Conservation (phyloP, 495 filamentous ascomycete genomes). For the Neurospora africana region DNA sequence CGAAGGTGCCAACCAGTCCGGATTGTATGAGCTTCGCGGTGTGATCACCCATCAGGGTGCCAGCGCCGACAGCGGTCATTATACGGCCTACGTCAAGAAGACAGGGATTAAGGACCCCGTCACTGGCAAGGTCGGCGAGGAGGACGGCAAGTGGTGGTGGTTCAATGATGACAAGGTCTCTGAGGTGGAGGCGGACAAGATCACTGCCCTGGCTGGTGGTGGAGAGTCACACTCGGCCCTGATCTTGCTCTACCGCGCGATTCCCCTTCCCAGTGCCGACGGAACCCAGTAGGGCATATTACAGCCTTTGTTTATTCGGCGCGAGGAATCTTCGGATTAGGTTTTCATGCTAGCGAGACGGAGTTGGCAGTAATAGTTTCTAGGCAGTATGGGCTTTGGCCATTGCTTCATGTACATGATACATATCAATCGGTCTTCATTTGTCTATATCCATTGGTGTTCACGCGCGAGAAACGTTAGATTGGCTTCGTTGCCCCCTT, state of each 20-base stretch:
- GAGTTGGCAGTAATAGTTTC: neutral
- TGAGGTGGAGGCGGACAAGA: slow-evolving; percentile 85
- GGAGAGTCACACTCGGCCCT: slow-evolving; percentile 95
- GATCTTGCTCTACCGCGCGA: slow-evolving; percentile 84
- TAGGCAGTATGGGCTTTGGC: neutral
- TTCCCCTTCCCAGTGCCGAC: slow-evolving; percentile 46
- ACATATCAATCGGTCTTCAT: neutral
- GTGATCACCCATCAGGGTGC: slow-evolving; percentile 97
- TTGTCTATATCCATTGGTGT: neutral
- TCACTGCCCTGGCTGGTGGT: slow-evolving; percentile 79
- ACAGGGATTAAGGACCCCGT: slow-evolving; percentile 52
- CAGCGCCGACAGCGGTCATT: slow-evolving; percentile 94
- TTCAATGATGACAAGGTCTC: slow-evolving; percentile 98
- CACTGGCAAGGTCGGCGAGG: slow-evolving; percentile 59
- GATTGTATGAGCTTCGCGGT: slow-evolving; percentile 86
- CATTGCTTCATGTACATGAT: neutral
- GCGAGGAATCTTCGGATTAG: neutral
- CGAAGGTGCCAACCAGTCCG: slow-evolving; percentile 77
- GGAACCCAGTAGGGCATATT: slow-evolving; percentile 13
- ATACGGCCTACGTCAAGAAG: slow-evolving; percentile 96
- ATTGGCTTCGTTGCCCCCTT: neutral
- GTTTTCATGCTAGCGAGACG: neutral
- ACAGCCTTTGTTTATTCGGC: neutral
- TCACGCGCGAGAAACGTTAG: neutral
- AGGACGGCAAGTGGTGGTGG: slow-evolving; percentile 98